Evolutionary conservation across 1,139 yeast species (phyloP), one percentile per base, ranked within the genome.

Genomic region (Yamadazyma atlantica): DNA sequence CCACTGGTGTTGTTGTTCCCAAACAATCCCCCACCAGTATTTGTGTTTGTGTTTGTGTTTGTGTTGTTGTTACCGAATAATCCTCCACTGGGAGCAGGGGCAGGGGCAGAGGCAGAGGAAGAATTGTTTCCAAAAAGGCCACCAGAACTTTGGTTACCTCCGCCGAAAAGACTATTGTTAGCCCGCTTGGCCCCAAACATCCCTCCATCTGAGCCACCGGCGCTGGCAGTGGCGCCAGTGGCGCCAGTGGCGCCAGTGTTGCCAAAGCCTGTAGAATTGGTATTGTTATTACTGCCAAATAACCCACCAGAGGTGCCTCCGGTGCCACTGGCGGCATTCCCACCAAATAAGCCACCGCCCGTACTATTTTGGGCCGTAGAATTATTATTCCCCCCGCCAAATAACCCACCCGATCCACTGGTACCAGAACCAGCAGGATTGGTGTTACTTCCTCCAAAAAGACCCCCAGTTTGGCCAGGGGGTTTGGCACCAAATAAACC

Each of bases 281-380:
- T 27, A 32, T 28, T 36, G 28, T 29, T 33, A 34, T 23, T 33
- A 23, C 25, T 25, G 13, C 55, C 57, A 44, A 52, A 51, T n/a
- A 50, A 41, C 9, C 55, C 60, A 30, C 57, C 55, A 4, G 49
- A 29, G 4, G 50, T 31, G 35, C 24, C 36, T 19, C 34, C 29
- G 22, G 40, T 19, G 22, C 22, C 9, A 19, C 9, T 19, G 9
- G 29, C 17, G 38, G 33, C 10, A 44, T 33, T n/a, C n/a, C n/a
- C n/a, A n/a, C n/a, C n/a, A n/a, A n/a, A n/a, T n/a, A n/a, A n/a
- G n/a, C n/a, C n/a, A n/a, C n/a, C n/a, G n/a, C n/a, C n/a, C n/a
- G n/a, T n/a, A n/a, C n/a, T 28, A 40, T 31, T 31, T 15, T 36
- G 38, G 32, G 37, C 18, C 19, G 8, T 7, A 13, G 28, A 19